Conservation (phyloP, 345 rosid genomes). For the Salix koriyanagi region DNA sequence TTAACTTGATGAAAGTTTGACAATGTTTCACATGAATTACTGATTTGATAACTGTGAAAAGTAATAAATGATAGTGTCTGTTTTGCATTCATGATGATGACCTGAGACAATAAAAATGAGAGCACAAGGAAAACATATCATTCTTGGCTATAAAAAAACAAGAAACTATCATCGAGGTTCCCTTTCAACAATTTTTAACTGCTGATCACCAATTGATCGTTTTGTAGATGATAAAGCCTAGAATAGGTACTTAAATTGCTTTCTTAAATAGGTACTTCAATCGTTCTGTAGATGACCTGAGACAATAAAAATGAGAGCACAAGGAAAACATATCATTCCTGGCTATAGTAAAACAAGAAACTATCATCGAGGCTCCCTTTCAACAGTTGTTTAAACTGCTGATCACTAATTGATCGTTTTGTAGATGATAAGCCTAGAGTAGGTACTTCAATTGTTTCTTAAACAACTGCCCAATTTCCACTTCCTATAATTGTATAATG, state of each 20-base stretch:
- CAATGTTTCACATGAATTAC: background rate
- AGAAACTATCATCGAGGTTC: background rate
- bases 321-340: background rate
- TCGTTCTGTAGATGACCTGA: background rate
- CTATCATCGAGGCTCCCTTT: background rate
- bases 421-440: background rate
- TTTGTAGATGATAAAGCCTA: background rate
- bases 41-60: background rate
- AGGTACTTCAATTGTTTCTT: background rate
- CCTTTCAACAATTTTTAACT: background rate
- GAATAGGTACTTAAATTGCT: background rate
- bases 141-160: too few species aligned
- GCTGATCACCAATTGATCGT: background rate
- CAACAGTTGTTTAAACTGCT: background rate
- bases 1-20: background rate
- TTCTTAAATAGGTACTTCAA: background rate
- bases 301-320: background rate
- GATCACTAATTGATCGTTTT: background rate
- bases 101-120: background rate
- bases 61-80: background rate
- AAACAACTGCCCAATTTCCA: background rate
- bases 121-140: background rate
- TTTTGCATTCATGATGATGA: background rate
- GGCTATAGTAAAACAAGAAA: too few species aligned
- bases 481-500: background rate